Evolutionary conservation across 768 basidiomycete genomes (phyloP).

Genomic region (Tulasnella sp.): DNA sequence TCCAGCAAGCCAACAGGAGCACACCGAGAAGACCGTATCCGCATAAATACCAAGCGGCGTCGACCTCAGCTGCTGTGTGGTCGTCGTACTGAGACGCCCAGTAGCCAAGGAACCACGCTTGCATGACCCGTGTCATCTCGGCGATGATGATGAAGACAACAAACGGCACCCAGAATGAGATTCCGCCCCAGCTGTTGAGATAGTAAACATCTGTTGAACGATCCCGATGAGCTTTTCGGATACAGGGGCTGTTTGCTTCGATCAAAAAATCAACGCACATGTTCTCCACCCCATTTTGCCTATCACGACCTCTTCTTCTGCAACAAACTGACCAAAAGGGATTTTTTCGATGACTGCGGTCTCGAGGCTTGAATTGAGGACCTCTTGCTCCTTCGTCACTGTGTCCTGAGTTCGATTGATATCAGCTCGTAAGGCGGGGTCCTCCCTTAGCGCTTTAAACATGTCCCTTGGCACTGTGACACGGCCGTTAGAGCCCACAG

Average conservation of each 20-base stretch:
- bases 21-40: slow-evolving; percentile 32
- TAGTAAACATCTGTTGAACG: slow-evolving; percentile 28
- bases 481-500: slow-evolving; percentile 43
- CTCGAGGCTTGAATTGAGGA: slow-evolving; percentile 23
- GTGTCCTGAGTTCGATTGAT: slow-evolving; percentile 19
- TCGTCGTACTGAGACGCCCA: slow-evolving; percentile 16
- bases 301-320: slow-evolving; percentile 50
- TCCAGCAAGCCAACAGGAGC: slow-evolving; percentile 31
- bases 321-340: slow-evolving; percentile 45
- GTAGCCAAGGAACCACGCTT: slow-evolving; percentile 37
- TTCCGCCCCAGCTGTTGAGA: slow-evolving; percentile 24
- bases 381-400: slow-evolving; percentile 25
- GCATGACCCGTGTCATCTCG: slow-evolving; percentile 21
- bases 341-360: slow-evolving; percentile 13
- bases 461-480: slow-evolving; percentile 40
- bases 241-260: no score
- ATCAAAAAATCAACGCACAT: slow-evolving; percentile 21
- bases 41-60: slow-evolving; percentile 34
- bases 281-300: slow-evolving; percentile 47
- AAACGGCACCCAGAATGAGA: slow-evolving; percentile 26
- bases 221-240: not conserved
- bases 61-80: slow-evolving; percentile 25
- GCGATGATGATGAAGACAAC: slow-evolving; percentile 17
- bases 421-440: slow-evolving; percentile 28
- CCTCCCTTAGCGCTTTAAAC: slow-evolving; percentile 35